Conservation (phyloP, 1,139 yeast species). For the Taphrina deformans region DNA sequence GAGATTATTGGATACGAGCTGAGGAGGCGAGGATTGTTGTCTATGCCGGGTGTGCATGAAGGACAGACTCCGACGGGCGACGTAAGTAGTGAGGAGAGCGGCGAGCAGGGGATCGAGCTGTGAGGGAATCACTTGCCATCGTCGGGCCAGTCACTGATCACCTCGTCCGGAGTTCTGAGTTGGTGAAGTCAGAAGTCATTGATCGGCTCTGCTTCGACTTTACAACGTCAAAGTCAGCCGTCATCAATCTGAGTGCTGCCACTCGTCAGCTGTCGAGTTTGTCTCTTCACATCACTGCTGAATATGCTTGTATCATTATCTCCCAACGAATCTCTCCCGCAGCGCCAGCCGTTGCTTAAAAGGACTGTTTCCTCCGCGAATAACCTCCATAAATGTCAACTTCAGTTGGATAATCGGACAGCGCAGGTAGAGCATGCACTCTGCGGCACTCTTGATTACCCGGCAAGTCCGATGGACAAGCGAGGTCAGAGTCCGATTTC, state of each 20-base stretch:
- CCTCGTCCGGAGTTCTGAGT: neutral
- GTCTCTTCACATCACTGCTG: neutral
- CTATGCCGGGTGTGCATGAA: slow-evolving; percentile 1
- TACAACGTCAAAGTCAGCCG: too few species aligned
- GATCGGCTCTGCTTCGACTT: neutral
- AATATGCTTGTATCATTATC: neutral
- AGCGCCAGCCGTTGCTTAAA: neutral
- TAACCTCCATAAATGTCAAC: neutral
- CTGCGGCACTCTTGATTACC: neutral
- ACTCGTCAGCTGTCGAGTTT: neutral
- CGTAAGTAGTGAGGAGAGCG: neutral
- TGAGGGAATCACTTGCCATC: neutral
- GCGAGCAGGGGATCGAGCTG: neutral
- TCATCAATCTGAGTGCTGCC: neutral
- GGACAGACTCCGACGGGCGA: neutral
- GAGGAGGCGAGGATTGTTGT: slow-evolving; percentile 20
- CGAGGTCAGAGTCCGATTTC: neutral
- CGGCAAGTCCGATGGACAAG: neutral
- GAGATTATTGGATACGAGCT: slow-evolving; percentile 36
- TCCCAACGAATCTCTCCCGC: neutral
- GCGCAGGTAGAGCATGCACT: neutral
- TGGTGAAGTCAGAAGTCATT: neutral
- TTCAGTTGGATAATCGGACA: neutral
- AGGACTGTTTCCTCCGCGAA: neutral
- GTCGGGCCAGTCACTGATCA: neutral